Percentiles rank a stretch among this genome's conserved stretches.
Conservation (phyloP, 2,329 filamentous ascomycete species). For the Epichloe aotearoae region DNA sequence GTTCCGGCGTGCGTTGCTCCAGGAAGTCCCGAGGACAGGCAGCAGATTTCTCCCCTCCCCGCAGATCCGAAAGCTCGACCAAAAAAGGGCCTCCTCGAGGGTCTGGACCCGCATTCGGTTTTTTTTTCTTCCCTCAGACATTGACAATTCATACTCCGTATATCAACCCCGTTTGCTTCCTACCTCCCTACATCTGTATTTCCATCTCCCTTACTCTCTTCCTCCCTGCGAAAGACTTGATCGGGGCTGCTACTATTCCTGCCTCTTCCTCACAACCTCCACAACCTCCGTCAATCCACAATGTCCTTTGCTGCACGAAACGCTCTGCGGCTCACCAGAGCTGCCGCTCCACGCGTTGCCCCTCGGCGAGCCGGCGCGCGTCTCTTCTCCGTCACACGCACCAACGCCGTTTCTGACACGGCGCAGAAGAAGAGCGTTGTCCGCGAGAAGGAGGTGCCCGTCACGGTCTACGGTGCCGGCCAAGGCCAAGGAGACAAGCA, state of each 20-base stretch:
- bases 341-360: constrained; percentile 14
- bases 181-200: neutral
- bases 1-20: neutral
- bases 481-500: constrained; percentile 42
- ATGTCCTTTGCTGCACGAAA: constrained; percentile 25
- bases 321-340: constrained; percentile 21
- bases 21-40: neutral
- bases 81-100: neutral
- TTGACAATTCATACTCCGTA: too few species aligned
- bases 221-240: too few species aligned
- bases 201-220: neutral
- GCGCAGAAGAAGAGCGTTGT: constrained; percentile 37
- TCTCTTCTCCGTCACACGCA: constrained; percentile 20
- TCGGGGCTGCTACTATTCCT: too few species aligned
- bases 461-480: constrained; percentile 35
- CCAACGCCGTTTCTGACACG: constrained; percentile 23
- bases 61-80: too few species aligned
- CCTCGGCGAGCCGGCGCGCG: constrained; percentile 15
- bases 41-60: too few species aligned
- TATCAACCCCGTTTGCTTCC: neutral
- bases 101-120: neutral
- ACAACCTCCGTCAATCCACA: constrained; percentile 7
- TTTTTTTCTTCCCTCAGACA: neutral
- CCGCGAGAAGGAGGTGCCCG: constrained; percentile 43
- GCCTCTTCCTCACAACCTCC: neutral